Conservation (phyloP, 2,329 filamentous ascomycete species). For the Raffaelea ambrosiae region DNA sequence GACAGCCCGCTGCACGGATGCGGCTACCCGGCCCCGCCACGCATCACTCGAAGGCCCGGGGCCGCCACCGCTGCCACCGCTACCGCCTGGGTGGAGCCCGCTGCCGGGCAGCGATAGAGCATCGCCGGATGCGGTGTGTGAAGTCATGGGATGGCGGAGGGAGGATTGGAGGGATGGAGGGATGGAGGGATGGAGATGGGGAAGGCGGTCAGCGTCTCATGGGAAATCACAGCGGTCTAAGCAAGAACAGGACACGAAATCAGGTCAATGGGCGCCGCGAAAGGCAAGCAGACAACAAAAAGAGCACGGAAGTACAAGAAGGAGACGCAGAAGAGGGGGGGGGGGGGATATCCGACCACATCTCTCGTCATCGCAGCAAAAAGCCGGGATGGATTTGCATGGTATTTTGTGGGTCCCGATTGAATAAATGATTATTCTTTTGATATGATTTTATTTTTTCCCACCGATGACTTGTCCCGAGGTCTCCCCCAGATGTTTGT, state of each 20-base stretch:
- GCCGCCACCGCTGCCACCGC: neutral
- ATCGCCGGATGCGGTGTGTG: slow-evolving; percentile 1
- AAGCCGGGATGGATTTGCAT: neutral
- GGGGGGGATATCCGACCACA: too few species aligned
- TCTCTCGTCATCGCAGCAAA: neutral
- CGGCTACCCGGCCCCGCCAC: neutral
- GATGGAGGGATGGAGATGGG: too few species aligned
- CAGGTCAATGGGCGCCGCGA: too few species aligned
- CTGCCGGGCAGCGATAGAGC: slow-evolving; percentile 4
- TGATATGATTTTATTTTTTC: neutral
- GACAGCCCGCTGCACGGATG: slow-evolving; percentile 1
- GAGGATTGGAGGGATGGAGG: neutral
- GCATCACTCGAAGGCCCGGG: neutral
- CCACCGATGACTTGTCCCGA: neutral
- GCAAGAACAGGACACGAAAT: too few species aligned
- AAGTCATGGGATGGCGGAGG: neutral
- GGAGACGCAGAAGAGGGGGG: too few species aligned
- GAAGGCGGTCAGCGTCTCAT: too few species aligned
- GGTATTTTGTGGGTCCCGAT: neutral
- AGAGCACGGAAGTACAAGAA: too few species aligned
- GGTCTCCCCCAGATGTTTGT: too few species aligned
- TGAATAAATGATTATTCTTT: neutral
- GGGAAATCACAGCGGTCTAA: too few species aligned
- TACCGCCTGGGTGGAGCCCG: slow-evolving; percentile 3
- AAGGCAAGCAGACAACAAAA: too few species aligned